A percentile compares a stretch with the other conserved stretches of the same genome.
Evolutionary conservation across 2,329 filamentous ascomycete genomes (phyloP).

Genomic region (Thermothelomyces thermophilus): DNA sequence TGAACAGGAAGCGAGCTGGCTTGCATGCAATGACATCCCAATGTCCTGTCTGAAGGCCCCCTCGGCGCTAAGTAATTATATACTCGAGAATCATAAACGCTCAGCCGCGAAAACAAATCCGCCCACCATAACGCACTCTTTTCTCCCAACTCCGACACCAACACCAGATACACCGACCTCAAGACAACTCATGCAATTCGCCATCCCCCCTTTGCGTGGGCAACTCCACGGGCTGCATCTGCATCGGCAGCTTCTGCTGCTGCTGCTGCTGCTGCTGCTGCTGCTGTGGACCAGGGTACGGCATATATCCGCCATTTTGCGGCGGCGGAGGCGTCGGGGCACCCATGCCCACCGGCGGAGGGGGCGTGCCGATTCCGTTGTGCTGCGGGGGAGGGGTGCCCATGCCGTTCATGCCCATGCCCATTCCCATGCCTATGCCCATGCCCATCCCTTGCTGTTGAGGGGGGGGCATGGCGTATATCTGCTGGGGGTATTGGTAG

Average conservation of each 20-base stretch:
- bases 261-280: neutral
- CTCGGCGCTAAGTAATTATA: too few relatives aligned
- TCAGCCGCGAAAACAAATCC: too few relatives aligned
- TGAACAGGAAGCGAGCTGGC: too few relatives aligned
- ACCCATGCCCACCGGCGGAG: neutral
- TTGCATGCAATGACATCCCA: neutral
- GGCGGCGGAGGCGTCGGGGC: neutral
- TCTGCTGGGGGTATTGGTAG: neutral
- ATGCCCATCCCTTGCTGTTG: neutral
- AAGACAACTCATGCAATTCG: constrained; percentile 17
- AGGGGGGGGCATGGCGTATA: neutral
- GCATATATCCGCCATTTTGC: neutral
- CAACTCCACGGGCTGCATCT: constrained; percentile 6
- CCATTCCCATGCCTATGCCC: neutral
- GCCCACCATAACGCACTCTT: too few relatives aligned
- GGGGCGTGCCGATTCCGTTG: neutral
- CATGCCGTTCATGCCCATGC: neutral
- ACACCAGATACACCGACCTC: neutral
- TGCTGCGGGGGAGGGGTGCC: neutral
- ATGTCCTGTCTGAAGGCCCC: neutral
- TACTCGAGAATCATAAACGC: too few relatives aligned
- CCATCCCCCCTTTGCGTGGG: constrained; percentile 16
- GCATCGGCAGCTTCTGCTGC: neutral
- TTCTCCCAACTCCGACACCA: too few relatives aligned
- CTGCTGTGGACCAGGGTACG: constrained; percentile 3